Base-by-base conservation (phyloP, 805 yeast species). In the Starmerella sp. region DNA sequence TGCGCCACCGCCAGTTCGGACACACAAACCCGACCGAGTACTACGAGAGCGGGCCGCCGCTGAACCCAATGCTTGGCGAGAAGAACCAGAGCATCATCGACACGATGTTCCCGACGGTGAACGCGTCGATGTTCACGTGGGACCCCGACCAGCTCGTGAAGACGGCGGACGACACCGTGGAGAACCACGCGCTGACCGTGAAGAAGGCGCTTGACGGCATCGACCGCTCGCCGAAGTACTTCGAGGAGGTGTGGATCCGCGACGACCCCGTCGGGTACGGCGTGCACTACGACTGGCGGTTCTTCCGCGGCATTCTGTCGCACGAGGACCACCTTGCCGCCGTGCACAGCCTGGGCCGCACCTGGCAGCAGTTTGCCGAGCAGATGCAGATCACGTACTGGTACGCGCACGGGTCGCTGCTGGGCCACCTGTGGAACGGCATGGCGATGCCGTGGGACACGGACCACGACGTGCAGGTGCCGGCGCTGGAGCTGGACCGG, bases 271-370 rank as follows among this genome's bases (percentile, higher is more conserved):
- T 28, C 4, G 58, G 59, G 6, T 55, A 58, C 34, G 73, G 71
- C 28, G 57, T 61, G 36, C 75, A 71, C 56, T 81, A 81, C 62
- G 88, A 83, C 65, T 81, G 86, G 84, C 73, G 86, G 54, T 82
- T 81, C 60, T 83, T 81, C 73, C 75, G 73, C 59, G 66, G 68
- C 49, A 69, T 74, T 38, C 66, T 75, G 31, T 63, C 65, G 34
- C 69, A 69, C 47, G 62, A 68, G 42, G 70, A 69, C 49, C 74
- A 74, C 58, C 67, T 71, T 58, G 78, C 75, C 14, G 74, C 79
- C 4, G 69, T 80, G 59, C 80, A 78, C 58, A 72, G 73, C 54
- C 60, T 76, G 43, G 72, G 74, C 9, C 67, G 76, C 46, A 74
- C 75, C n/a, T 78, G 79, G 76, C 63, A 76, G 31, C 73, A 71